These are phyloP conservation scores for Truncatella angustata DNA, from an alignment of 2,329 filamentous ascomycete species.

Conservation along the genomic window DNA sequence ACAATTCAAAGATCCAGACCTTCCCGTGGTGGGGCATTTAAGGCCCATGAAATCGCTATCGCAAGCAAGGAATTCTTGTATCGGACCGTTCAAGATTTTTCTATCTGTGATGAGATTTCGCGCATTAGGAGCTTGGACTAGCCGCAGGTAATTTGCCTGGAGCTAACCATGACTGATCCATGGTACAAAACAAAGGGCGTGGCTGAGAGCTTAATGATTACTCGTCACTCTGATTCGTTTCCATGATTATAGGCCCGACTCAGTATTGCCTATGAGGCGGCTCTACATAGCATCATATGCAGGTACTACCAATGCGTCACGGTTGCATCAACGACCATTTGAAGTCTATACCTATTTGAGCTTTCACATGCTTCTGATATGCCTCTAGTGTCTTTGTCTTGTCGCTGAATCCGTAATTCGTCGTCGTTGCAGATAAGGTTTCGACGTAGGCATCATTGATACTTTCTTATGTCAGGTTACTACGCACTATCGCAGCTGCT, in stretches of 20 bases:
- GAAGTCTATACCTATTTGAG: neutral
- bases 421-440: neutral
- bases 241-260: neutral
- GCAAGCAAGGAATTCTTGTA: neutral
- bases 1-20: neutral
- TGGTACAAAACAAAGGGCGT: neutral
- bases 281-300: neutral
- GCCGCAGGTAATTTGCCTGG: neutral
- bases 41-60: neutral
- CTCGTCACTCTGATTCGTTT: neutral
- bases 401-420: neutral
- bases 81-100: slow-evolving; percentile 7
- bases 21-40: neutral
- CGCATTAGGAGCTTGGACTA: neutral
- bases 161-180: neutral
- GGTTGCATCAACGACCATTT: neutral
- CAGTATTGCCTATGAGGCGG: neutral
- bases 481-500: no score
- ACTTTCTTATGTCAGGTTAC: no score
- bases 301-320: neutral
- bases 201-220: neutral
- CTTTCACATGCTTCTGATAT: neutral
- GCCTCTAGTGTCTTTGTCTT: neutral
- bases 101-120: neutral
- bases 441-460: no score